These are phyloP conservation scores for Penicillium vulpinum DNA, from an alignment of 2,329 filamentous ascomycete species.

Conservation along the genomic window DNA sequence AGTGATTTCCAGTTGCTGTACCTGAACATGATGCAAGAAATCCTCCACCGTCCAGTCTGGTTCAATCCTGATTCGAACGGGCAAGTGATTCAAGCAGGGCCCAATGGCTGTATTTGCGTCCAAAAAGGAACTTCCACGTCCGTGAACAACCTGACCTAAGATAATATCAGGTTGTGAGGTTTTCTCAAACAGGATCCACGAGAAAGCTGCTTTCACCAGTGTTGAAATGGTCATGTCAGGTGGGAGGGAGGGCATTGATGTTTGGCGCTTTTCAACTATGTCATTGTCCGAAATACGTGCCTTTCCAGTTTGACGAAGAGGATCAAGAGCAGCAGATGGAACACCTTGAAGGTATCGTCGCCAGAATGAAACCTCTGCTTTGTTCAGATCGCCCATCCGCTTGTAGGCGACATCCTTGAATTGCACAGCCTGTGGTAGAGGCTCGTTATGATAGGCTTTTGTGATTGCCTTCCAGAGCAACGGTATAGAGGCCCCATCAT, in stretches of 20 bases:
- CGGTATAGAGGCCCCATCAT: constrained; percentile 1
- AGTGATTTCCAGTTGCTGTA: constrained; percentile 9
- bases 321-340: background rate
- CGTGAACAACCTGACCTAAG: constrained; percentile 14
- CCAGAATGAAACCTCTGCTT: background rate
- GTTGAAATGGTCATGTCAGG: constrained; percentile 6
- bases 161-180: background rate
- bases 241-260: background rate
- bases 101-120: constrained; percentile 6
- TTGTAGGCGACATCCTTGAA: background rate
- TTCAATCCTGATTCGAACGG: constrained; percentile 3
- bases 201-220: constrained; percentile 9
- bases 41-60: constrained; percentile 5
- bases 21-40: constrained; percentile 14
- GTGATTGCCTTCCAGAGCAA: constrained; percentile 6
- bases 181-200: constrained; percentile 8
- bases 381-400: background rate
- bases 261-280: background rate
- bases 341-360: background rate
- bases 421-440: constrained; percentile 1
- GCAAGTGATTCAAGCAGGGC: constrained; percentile 10
- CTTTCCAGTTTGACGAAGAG: background rate
- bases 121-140: constrained; percentile 6
- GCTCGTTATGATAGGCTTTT: background rate
- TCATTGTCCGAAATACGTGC: background rate